Conservation (phyloP, 1,139 yeast genomes). For the Taphrina communis region DNA sequence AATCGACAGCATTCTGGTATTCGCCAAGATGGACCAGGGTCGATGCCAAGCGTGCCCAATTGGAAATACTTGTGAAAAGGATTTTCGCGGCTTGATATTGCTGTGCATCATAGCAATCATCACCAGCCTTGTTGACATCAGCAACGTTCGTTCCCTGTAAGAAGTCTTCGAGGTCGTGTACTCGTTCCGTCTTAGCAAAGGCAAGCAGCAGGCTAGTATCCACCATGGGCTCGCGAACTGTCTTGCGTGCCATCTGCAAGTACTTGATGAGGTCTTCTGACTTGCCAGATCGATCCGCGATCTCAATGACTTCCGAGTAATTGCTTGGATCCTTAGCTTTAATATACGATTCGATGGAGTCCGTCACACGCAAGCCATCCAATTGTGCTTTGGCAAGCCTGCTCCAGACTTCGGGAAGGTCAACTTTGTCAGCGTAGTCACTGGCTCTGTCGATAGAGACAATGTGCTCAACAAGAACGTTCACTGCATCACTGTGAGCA, state of each 20-base stretch:
- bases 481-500: constrained; percentile 77
- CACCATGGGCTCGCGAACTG: constrained; percentile 86
- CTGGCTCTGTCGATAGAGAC: constrained; percentile 95
- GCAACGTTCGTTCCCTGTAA: constrained; percentile 91
- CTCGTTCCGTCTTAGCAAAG: constrained; percentile 77
- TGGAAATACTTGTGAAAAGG: constrained; percentile 82
- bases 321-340: constrained; percentile 91
- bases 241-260: constrained; percentile 91
- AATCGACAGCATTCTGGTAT: constrained; percentile 96
- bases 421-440: constrained; percentile 87
- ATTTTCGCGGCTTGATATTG: constrained; percentile 93
- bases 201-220: constrained; percentile 91
- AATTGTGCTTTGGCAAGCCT: constrained; percentile 96
- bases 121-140: constrained; percentile 89
- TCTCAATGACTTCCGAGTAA: constrained; percentile 89
- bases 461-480: constrained; percentile 87
- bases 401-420: constrained; percentile 87
- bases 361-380: constrained; percentile 89
- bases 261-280: constrained; percentile 89
- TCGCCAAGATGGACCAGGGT: constrained; percentile 90
- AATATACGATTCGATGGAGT: constrained; percentile 75
- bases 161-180: constrained; percentile 81
- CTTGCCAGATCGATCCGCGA: constrained; percentile 94
- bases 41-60: constrained; percentile 93
- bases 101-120: constrained; percentile 77